Percentiles rank a stretch among this genome's conserved stretches.
Evolutionary conservation across 495 filamentous ascomycete genomes (phyloP).

Genomic region (Terfezia claveryi): DNA sequence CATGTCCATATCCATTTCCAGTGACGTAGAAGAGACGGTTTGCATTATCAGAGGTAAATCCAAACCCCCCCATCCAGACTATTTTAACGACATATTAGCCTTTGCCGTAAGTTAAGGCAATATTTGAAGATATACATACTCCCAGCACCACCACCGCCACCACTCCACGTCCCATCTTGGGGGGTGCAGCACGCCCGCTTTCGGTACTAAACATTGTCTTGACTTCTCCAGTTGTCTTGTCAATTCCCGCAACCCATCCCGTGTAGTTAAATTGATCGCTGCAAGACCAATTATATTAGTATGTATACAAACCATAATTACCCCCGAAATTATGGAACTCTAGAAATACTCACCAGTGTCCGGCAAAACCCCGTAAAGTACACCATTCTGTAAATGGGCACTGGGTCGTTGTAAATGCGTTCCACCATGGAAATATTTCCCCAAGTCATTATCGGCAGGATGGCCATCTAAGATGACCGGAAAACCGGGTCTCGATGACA

Average conservation of each 20-base stretch:
- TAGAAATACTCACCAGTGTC: conserved; percentile 16
- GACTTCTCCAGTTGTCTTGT: conserved; percentile 17
- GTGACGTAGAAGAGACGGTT: conserved; percentile 24
- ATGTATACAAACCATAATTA: too few species aligned
- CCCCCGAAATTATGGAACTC: too few species aligned
- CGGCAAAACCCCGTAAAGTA: conserved; percentile 24
- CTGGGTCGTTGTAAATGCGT: conserved; percentile 24
- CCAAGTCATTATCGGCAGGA: conserved; percentile 19
- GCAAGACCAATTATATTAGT: too few species aligned
- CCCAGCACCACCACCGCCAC: conserved; percentile 23
- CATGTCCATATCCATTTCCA: conserved; percentile 24
- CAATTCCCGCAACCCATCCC: conserved; percentile 22
- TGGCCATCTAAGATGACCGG: too few species aligned
- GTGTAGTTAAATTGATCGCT: conserved; percentile 28
- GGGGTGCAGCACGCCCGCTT: conserved; percentile 15
- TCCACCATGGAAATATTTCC: conserved; percentile 25
- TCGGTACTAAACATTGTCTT: conserved; percentile 20
- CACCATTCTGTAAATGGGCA: conserved; percentile 15
- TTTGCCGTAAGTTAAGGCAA: too few species aligned
- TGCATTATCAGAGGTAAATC: conserved; percentile 21
- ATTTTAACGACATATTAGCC: too few species aligned
- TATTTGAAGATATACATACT: background rate
- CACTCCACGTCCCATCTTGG: conserved; percentile 15
- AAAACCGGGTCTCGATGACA: too few species aligned
- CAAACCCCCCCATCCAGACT: conserved; percentile 26